Conservation (phyloP, 306 rosid genomes). For the Cotoneaster glaucophyllus region DNA sequence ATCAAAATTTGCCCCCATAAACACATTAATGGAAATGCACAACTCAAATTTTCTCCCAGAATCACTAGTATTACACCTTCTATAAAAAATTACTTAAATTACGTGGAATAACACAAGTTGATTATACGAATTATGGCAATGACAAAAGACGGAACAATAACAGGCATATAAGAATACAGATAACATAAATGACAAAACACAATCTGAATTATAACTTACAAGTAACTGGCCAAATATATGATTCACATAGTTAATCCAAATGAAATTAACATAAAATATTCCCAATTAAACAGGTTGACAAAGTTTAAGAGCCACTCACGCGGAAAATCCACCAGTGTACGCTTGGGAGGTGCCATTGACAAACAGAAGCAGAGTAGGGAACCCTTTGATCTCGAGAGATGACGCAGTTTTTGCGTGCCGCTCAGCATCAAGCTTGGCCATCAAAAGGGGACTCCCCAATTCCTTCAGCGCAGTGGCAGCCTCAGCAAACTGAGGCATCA, state of each 20-base stretch:
- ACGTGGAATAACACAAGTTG: background rate
- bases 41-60: background rate
- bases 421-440: conserved; percentile 91
- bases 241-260: conserved; percentile 5
- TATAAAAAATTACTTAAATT: background rate
- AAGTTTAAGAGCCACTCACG: conserved; percentile 36
- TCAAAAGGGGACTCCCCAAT: conserved; percentile 52
- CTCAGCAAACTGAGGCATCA: conserved; percentile 94
- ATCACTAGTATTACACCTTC: too few species aligned
- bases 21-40: background rate
- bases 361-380: conserved; percentile 78
- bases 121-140: background rate
- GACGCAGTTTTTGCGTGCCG: conserved; percentile 74
- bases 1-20: conserved; percentile 18
- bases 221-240: background rate
- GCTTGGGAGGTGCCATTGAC: conserved; percentile 76
- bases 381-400: conserved; percentile 69
- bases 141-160: background rate
- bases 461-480: conserved; percentile 76
- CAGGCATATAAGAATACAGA: background rate
- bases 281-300: background rate
- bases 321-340: conserved; percentile 85
- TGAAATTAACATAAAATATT: background rate
- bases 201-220: background rate
- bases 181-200: background rate